These are phyloP conservation scores for Tricholoma furcatifolium DNA, from an alignment of 768 basidiomycete genomes.

Conservation along the genomic window DNA sequence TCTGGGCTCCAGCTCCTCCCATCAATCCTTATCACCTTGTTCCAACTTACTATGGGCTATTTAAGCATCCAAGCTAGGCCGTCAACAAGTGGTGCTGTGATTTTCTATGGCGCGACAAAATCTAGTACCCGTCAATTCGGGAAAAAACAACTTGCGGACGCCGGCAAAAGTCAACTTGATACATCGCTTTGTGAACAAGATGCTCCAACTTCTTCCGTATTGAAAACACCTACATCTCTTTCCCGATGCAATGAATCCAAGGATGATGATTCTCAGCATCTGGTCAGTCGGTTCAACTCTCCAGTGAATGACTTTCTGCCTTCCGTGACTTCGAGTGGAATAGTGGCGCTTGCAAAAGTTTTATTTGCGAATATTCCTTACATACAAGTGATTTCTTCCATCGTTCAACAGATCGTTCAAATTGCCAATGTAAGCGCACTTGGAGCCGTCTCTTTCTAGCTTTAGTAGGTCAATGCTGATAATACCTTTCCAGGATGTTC, in stretches of 20 bases:
- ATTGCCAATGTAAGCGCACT: constrained; percentile 22
- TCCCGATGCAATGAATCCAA: too few relatives aligned
- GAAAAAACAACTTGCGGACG: background rate
- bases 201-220: too few relatives aligned
- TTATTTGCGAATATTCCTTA: constrained; percentile 25
- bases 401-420: constrained; percentile 25
- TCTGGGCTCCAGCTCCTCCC: too few relatives aligned
- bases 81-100: constrained; percentile 21
- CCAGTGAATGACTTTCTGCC: background rate
- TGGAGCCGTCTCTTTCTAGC: background rate
- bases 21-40: too few relatives aligned
- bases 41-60: too few relatives aligned
- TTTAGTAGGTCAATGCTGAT: background rate
- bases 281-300: too few relatives aligned
- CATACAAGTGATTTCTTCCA: constrained; percentile 21
- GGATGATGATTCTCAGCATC: too few relatives aligned
- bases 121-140: background rate
- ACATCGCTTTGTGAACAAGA: too few relatives aligned
- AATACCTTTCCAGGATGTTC: constrained; percentile 18
- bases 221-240: too few relatives aligned
- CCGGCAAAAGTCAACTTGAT: too few relatives aligned
- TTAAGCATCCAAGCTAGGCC: too few relatives aligned
- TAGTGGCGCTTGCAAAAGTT: constrained; percentile 15
- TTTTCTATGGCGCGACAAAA: constrained; percentile 20
- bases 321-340: background rate